Percentiles rank a stretch among this genome's conserved stretches.
Evolutionary conservation across 352 stramenopile genomes (phyloP).

Genomic region (Pythium dissotocum): DNA sequence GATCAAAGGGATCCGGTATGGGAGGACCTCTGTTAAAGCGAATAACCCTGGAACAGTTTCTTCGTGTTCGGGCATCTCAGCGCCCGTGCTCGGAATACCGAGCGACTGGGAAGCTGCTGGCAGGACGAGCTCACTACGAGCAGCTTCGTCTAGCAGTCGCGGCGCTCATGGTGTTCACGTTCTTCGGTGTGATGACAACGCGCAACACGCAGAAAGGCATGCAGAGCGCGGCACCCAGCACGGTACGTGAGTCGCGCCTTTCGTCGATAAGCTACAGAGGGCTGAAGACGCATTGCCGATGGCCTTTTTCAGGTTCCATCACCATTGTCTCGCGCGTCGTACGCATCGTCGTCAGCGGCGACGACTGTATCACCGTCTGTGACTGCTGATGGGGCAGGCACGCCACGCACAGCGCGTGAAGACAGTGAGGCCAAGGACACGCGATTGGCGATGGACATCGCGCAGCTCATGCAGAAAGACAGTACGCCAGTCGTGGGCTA

Average conservation of each 20-base stretch:
- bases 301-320: constrained; percentile 6
- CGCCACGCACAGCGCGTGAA: background rate
- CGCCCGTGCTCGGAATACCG: background rate
- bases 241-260: constrained; percentile 2
- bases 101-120: background rate
- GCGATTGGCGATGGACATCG: constrained; percentile 31
- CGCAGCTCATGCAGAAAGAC: constrained; percentile 48
- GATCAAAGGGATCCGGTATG: background rate
- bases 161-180: constrained; percentile 24
- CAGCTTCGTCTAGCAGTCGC: background rate
- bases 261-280: background rate
- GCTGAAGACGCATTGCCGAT: background rate
- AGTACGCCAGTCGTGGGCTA: constrained; percentile 30
- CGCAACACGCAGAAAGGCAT: constrained; percentile 15
- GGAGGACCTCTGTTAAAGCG: background rate
- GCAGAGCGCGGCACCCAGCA: background rate
- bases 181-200: constrained; percentile 23
- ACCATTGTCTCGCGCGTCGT: constrained; percentile 10
- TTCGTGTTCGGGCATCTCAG: constrained; percentile 3
- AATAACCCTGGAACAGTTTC: background rate
- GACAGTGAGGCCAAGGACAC: constrained; percentile 18
- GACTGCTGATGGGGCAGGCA: background rate
- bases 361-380: background rate
- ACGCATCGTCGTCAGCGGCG: constrained; percentile 4
- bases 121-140: constrained; percentile 9